Evolutionary conservation across 768 basidiomycete genomes (phyloP), one percentile per base, ranked within the genome.

Genomic region (Tephrocybe sp.): DNA sequence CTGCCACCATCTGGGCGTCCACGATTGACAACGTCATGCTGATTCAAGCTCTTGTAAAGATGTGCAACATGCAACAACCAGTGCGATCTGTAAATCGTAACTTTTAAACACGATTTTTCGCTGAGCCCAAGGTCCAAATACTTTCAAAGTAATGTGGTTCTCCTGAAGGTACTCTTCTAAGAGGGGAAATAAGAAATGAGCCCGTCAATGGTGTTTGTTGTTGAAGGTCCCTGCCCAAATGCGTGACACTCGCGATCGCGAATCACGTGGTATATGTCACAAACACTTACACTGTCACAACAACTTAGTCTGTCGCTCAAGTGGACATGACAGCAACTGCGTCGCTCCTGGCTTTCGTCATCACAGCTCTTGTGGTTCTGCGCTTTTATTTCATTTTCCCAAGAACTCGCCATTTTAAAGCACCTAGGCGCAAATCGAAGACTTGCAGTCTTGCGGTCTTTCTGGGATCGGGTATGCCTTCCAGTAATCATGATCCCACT

Each of bases 381-480:
- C 73, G 75, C n/a, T 36, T 73, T 1, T 72, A 70, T 54, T 36
- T 57, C 21, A 62, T 71, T 37, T 57, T 72, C 14, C 65, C 67
- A 51, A 43, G 46, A 8, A 42, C 34, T 39, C 44, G 46, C 21
- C 37, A 0, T 46, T 17, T 21, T 51, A 32, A 34, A 36, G 46
- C 26, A 39, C 33, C 42, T 24, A 33, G 49, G 44, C 38, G n/a
- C 17, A 52, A 45, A 11, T 42, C 56, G 32, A 51, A 62, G 37
- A 66, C 63, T 3, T 70, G 73, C 47, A 72, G 65, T 32, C 69
- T 97, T 14, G 93, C 90, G 3, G 82, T 97, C 45, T 97, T 98
- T 62, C 80, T 98, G 11, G 96, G 96, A 51, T 98, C 96, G 65
- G 95, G 95, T 90, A 62, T 62, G 76, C 18, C 50, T 34, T 14